Conservation (phyloP, 768 basidiomycete species). For the Rhizopogon sp. region DNA sequence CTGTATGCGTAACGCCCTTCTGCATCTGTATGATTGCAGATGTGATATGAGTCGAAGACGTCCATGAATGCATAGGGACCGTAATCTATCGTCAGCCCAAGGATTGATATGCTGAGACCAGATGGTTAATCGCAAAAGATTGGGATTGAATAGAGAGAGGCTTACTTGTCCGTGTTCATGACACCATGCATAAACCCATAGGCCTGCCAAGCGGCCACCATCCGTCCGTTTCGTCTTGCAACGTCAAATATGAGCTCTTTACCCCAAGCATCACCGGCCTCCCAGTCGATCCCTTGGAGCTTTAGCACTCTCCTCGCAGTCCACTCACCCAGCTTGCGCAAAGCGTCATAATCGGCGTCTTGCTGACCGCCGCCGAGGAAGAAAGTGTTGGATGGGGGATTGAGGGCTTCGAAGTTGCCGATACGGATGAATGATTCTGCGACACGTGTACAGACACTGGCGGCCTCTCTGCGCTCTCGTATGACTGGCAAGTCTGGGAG, state of each 20-base stretch:
- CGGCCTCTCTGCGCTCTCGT: conserved; percentile 70
- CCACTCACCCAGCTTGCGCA: conserved; percentile 76
- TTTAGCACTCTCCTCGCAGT: conserved; percentile 57
- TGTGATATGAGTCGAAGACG: conserved; percentile 75
- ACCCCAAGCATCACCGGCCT: conserved; percentile 60
- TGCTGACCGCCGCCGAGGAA: conserved; percentile 81
- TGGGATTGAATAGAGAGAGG: not conserved
- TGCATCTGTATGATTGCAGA: conserved; percentile 88
- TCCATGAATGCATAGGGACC: conserved; percentile 97
- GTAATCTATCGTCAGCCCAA: conserved; percentile 77
- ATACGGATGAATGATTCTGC: conserved; percentile 91
- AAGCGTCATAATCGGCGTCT: conserved; percentile 64
- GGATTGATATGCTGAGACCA: conserved; percentile 56
- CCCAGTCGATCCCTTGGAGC: conserved; percentile 32
- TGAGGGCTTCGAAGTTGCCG: conserved; percentile 85
- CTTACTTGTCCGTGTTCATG: conserved; percentile 94
- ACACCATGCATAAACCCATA: conserved; percentile 96
- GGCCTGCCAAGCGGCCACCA: conserved; percentile 95
- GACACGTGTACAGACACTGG: conserved; percentile 72
- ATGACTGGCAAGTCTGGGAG: conserved; percentile 69
- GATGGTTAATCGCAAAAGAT: conserved; percentile 5
- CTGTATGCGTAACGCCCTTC: conserved; percentile 74
- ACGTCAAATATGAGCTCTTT: conserved; percentile 70
- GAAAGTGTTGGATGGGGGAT: conserved; percentile 56
- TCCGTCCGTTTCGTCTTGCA: conserved; percentile 79